Conservation (phyloP, 2,329 filamentous ascomycete species). For the Ceratocystis destructans region DNA sequence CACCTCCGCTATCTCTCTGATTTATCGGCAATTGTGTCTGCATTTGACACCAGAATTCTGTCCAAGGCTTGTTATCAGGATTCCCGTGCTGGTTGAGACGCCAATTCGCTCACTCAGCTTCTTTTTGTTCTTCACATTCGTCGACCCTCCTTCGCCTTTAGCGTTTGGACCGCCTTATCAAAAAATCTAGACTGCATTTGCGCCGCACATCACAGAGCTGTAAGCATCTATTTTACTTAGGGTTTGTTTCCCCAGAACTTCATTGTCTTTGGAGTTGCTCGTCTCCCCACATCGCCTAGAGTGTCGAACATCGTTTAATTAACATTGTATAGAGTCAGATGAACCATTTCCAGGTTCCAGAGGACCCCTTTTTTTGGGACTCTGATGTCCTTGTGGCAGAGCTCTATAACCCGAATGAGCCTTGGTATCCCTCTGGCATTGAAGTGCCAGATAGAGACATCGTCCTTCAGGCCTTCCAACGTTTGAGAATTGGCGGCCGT, state of each 20-base stretch:
- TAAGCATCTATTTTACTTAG: no score
- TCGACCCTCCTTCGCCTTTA: not conserved
- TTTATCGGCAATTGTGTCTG: not conserved
- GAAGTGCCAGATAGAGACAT: constrained; percentile 16
- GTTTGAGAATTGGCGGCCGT: constrained; percentile 52
- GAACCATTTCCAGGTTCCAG: not conserved
- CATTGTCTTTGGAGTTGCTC: not conserved
- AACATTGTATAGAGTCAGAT: not conserved
- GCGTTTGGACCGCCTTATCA: no score
- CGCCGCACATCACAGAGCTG: no score
- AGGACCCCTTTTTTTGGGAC: constrained; percentile 66
- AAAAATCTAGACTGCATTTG: no score
- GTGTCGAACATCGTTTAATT: not conserved
- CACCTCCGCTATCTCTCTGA: not conserved
- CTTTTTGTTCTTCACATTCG: not conserved
- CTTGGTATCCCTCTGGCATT: constrained; percentile 33
- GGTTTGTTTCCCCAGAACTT: no score
- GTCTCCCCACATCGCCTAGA: no score
- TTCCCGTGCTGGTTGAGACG: not conserved
- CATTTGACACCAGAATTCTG: not conserved
- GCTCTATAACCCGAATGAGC: constrained; percentile 43
- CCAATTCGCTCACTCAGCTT: not conserved
- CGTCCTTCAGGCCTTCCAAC: constrained; percentile 43
- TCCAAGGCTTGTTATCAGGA: not conserved
- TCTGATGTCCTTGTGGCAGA: constrained; percentile 52